phyloP scores from a whole-genome alignment of 2,329 filamentous ascomycete species.

The Dactylonectria macrodidyma region DNA sequence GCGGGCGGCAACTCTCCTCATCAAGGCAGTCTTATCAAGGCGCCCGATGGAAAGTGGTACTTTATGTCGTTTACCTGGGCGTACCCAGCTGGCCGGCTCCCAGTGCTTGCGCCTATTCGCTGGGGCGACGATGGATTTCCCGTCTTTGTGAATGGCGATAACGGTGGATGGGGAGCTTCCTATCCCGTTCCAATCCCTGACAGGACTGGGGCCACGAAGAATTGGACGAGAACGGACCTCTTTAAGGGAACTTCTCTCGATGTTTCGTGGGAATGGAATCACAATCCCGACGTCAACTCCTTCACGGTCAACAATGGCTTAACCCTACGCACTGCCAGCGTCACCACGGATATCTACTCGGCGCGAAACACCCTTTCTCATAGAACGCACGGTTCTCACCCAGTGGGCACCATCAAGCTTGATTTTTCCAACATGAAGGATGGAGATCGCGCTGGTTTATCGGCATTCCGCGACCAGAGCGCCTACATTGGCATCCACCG shows the following conservation, averaged over 20 bases:
- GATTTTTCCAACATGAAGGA: background rate
- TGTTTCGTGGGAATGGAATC: conserved; percentile 13
- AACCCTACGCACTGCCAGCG: background rate
- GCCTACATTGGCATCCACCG: conserved; percentile 4
- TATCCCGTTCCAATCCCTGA: background rate
- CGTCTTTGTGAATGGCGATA: conserved; percentile 22
- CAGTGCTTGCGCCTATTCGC: conserved; percentile 68
- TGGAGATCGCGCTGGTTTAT: background rate
- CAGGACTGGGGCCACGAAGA: background rate
- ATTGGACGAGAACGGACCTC: background rate
- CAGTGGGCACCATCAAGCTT: background rate
- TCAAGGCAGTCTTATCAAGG: conserved; percentile 70
- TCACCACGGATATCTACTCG: background rate
- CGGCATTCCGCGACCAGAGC: background rate
- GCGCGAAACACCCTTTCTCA: conserved; percentile 4
- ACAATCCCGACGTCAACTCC: conserved; percentile 4
- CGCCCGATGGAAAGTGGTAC: conserved; percentile 67
- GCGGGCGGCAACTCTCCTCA: conserved; percentile 56
- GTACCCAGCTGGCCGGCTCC: conserved; percentile 69
- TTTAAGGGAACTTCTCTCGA: background rate
- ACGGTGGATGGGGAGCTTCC: background rate
- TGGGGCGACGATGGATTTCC: conserved; percentile 64
- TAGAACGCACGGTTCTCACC: background rate
- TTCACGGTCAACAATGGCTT: background rate
- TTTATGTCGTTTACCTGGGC: conserved; percentile 70